These are phyloP conservation scores for Penicillium odoratum DNA, from an alignment of 495 filamentous ascomycete genomes.

Conservation along the genomic window DNA sequence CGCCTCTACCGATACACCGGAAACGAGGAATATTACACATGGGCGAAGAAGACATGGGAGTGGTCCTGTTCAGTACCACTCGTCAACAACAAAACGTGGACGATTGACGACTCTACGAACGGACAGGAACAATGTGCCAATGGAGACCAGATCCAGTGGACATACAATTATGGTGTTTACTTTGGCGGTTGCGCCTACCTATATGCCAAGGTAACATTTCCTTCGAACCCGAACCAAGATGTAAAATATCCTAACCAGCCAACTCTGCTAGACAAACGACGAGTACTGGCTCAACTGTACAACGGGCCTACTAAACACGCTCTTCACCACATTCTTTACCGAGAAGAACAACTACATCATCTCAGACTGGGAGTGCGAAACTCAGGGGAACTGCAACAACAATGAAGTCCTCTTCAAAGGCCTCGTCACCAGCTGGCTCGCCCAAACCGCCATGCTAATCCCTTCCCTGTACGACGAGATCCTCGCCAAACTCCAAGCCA, in stretches of 20 bases:
- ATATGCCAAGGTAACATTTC: conserved; percentile 58
- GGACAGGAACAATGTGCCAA: conserved; percentile 51
- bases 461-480: conserved; percentile 61
- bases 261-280: conserved; percentile 17
- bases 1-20: conserved; percentile 69
- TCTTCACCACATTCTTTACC: conserved; percentile 48
- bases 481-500: conserved; percentile 63
- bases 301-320: conserved; percentile 54
- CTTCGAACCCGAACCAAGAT: neutral
- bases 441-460: conserved; percentile 63
- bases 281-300: conserved; percentile 52
- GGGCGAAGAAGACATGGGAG: conserved; percentile 67
- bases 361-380: conserved; percentile 70
- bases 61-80: conserved; percentile 60
- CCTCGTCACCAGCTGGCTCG: conserved; percentile 74
- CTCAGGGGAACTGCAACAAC: conserved; percentile 55
- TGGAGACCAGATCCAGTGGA: conserved; percentile 61
- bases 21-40: conserved; percentile 65
- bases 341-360: conserved; percentile 43
- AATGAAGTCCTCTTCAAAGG: conserved; percentile 84
- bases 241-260: conserved; percentile 12
- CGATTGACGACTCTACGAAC: conserved; percentile 62
- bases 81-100: conserved; percentile 43
- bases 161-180: conserved; percentile 68
- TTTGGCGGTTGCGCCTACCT: conserved; percentile 68